phyloP scores from a whole-genome alignment of 192 early-diverging fungal species.

The Diversispora eburnea region DNA sequence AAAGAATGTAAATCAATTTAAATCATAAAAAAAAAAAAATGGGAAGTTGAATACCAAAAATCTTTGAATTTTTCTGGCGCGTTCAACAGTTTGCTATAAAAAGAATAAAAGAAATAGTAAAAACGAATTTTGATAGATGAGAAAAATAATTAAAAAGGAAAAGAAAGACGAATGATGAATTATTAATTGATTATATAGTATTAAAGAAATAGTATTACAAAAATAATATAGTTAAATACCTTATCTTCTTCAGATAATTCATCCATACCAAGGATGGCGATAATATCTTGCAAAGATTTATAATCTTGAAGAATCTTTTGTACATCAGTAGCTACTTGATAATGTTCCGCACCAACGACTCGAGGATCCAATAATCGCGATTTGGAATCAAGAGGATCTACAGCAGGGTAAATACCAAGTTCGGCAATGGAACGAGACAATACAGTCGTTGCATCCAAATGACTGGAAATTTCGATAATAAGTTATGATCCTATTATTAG shows the following conservation, averaged over 20 bases:
- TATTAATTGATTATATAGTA: not conserved
- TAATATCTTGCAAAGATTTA: conserved; percentile 99
- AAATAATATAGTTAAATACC: not conserved
- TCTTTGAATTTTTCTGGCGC: conserved; percentile 98
- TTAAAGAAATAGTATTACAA: too few species aligned
- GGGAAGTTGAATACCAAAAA: conserved; percentile 58
- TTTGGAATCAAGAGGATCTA: conserved; percentile 98
- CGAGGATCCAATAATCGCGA: conserved; percentile 97
- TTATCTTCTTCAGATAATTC: conserved; percentile 99
- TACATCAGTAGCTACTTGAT: conserved; percentile 86
- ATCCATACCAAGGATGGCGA: conserved; percentile 99
- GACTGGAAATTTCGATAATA: conserved; percentile 44
- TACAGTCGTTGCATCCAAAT: conserved; percentile 99
- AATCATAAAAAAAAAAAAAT: not conserved
- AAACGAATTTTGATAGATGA: too few species aligned
- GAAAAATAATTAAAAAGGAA: too few species aligned
- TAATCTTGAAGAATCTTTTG: conserved; percentile 98
- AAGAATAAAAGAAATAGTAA: not conserved
- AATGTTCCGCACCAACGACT: conserved; percentile 94
- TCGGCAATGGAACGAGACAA: conserved; percentile 98
- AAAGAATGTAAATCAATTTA: not conserved
- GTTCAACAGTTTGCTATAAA: conserved; percentile 82
- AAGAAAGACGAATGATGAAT: not conserved
- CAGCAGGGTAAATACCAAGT: conserved; percentile 99
- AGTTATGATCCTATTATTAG: not conserved